Evolutionary conservation across 805 yeast genomes (phyloP).

Genomic region (Candida railenensis): DNA sequence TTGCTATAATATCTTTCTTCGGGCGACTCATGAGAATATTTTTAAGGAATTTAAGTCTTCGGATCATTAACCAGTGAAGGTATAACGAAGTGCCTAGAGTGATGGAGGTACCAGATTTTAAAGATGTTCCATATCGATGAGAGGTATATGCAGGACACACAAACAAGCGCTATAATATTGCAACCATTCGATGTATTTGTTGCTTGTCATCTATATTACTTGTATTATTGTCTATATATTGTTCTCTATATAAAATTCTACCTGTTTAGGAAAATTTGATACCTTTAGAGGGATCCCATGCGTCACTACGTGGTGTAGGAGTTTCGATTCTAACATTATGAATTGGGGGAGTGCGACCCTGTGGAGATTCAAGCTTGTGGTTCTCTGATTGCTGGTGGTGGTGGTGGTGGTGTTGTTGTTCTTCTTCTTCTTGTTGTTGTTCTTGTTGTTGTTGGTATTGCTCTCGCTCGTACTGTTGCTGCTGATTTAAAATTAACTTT

Average conservation of each 20-base stretch:
- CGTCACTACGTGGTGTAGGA: conserved; percentile 2
- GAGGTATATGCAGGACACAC: not conserved
- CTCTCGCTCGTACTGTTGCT: not conserved
- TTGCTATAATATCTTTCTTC: conserved; percentile 50
- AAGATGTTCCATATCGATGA: too few relatives aligned
- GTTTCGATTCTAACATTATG: not conserved
- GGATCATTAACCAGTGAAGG: conserved; percentile 8
- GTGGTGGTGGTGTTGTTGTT: not conserved
- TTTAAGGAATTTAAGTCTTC: conserved; percentile 18
- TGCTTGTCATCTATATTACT: too few relatives aligned
- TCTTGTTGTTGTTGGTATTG: not conserved
- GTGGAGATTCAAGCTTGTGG: not conserved
- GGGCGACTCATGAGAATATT: conserved; percentile 29
- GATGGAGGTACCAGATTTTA: too few relatives aligned
- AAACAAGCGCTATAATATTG: not conserved
- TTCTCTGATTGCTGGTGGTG: not conserved
- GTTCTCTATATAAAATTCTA: not conserved
- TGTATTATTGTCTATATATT: not conserved
- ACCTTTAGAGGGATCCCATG: conserved; percentile 16
- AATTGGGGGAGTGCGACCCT: not conserved
- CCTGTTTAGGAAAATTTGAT: conserved; percentile 12
- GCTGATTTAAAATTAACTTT: conserved; percentile 5
- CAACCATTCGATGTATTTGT: not conserved
- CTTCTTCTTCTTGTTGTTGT: not conserved
- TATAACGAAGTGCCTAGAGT: too few relatives aligned